Evolutionary conservation across 2,329 filamentous ascomycete genomes (phyloP).

Genomic region (Proliferodiscus dingleyae): DNA sequence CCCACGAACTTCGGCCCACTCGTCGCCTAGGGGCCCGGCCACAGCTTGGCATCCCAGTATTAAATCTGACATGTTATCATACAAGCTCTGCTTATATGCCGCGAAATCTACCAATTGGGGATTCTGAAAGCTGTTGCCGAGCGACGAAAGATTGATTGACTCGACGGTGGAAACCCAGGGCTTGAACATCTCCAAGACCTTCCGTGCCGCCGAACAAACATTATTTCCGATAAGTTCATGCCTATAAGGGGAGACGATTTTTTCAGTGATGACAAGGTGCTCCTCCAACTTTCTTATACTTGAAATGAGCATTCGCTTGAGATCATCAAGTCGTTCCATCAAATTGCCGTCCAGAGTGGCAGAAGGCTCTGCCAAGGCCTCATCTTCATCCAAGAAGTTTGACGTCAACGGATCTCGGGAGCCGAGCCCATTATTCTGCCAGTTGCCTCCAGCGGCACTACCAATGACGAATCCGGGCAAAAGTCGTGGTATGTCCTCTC

Average conservation of each 20-base stretch:
- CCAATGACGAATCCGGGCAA: constrained; percentile 91
- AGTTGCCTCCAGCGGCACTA: constrained; percentile 77
- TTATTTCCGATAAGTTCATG: constrained; percentile 79
- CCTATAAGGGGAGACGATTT: constrained; percentile 71
- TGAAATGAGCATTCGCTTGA: constrained; percentile 79
- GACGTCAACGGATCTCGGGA: constrained; percentile 69
- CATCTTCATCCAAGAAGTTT: constrained; percentile 81
- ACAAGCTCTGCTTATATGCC: constrained; percentile 85
- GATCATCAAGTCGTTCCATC: constrained; percentile 77
- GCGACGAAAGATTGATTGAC: constrained; percentile 78
- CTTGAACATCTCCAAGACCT: constrained; percentile 82
- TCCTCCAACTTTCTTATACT: constrained; percentile 86
- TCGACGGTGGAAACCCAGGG: constrained; percentile 88
- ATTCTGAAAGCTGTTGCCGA: constrained; percentile 74
- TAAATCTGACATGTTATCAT: constrained; percentile 89
- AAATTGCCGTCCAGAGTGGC: constrained; percentile 70
- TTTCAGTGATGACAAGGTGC: constrained; percentile 70
- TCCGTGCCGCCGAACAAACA: constrained; percentile 71
- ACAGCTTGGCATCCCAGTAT: constrained; percentile 84
- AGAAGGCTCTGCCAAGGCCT: constrained; percentile 66
- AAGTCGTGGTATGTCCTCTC: constrained; percentile 87
- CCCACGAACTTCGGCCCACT: constrained; percentile 90
- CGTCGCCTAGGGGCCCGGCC: constrained; percentile 85
- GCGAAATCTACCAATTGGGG: constrained; percentile 84
- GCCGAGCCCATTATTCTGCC: constrained; percentile 68